Conservation (phyloP, 2,329 filamentous ascomycete genomes). For the Grosmannia penicillata region DNA sequence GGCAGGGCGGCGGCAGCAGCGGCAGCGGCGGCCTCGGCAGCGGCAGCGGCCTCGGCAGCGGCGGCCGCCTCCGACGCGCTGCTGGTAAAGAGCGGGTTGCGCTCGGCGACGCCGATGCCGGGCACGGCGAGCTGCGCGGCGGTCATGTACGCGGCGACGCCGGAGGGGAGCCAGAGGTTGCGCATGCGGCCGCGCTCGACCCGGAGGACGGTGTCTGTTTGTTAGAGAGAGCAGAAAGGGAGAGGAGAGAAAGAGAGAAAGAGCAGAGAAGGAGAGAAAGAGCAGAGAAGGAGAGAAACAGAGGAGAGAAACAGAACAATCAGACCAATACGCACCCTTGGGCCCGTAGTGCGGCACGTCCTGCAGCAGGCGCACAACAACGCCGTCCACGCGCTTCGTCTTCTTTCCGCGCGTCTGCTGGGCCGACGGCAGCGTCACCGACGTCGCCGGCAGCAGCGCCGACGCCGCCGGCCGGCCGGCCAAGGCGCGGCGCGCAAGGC, state of each 20-base stretch:
- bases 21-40: too few species aligned
- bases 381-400: constrained; percentile 22
- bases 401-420: constrained; percentile 19
- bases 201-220: constrained; percentile 18
- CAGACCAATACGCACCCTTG: constrained; percentile 15
- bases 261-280: too few species aligned
- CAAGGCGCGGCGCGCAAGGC: constrained; percentile 2
- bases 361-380: constrained; percentile 26
- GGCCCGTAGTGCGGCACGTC: constrained; percentile 25
- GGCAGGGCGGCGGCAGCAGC: too few species aligned
- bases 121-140: constrained; percentile 15
- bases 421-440: background rate
- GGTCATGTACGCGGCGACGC: constrained; percentile 22
- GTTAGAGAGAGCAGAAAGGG: background rate
- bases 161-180: constrained; percentile 19
- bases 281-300: background rate
- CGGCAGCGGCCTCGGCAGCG: too few species aligned
- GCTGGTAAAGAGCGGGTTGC: constrained; percentile 14
- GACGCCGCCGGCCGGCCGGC: background rate
- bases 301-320: background rate
- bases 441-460: background rate
- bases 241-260: background rate
- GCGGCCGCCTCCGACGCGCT: background rate
- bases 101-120: constrained; percentile 16
- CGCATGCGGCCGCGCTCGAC: constrained; percentile 21